Evolutionary conservation across 1,139 yeast species (phyloP), one percentile per base, ranked within the genome.

Genomic region (Suhomyces coccinellae): DNA sequence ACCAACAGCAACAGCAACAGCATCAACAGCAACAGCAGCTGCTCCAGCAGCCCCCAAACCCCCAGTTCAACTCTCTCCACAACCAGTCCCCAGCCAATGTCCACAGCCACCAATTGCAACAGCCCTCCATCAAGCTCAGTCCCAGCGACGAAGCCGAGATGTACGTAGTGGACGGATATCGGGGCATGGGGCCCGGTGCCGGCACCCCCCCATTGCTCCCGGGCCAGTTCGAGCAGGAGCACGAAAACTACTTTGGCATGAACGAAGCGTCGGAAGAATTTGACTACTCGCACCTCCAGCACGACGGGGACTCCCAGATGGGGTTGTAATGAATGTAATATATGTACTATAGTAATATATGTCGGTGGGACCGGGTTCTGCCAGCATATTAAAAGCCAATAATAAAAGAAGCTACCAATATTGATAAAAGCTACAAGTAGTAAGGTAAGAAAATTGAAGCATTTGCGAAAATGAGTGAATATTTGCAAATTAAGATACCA

Each of bases 161-260:
- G 32, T 73, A 73, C 50, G 75, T 73, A 4, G 53, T 71, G 39
- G 70, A 68, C 45, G 78, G 77, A 2, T 73, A 72, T 49, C 61
- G 56, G 35, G 41, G 30, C 24, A 27, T 35, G 31, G 44, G 40
- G 41, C 53, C 55, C 14, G 48, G 48, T 29, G 54, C 49, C 38
- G 47, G 46, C 7, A 52, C 57, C 22, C 55, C 55, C 6, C 46
- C 48, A 28, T 44, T 41, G 36, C 47, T 41, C 9, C 48, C 42
- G 38, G 17, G 13, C 7, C 52, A 46, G 42, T 68, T 58, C 48
- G 57, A 52, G 40, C 67, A 61, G 45, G 75, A 71, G 48, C 76
- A 67, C 22, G 75, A 71, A 47, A 66, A 71, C 51, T 71, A 70
- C 49, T 69, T 71, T 52, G 75, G 75, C 7, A 67, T 66, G 58